Evolutionary conservation across 805 yeast species (phyloP).

Genomic region (Tetrapisispora phaffii): DNA sequence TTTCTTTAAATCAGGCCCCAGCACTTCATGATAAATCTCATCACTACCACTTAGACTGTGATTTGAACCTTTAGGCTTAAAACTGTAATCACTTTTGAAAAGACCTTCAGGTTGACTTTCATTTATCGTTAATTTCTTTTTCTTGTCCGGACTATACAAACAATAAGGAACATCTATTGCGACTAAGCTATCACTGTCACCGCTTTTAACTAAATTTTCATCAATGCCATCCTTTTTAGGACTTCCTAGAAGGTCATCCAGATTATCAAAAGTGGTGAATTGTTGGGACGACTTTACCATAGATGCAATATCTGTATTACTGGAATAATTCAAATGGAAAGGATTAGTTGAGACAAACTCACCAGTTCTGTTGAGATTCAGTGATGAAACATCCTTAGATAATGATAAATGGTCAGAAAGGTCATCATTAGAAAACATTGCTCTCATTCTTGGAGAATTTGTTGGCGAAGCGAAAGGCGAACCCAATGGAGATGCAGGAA

Average conservation of each 20-base stretch:
- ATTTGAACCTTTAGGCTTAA: neutral
- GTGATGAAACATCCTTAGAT: neutral
- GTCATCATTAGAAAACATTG: slow-evolving; percentile 11
- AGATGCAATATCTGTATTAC: slow-evolving; percentile 1
- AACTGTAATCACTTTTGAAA: neutral
- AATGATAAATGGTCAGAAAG: slow-evolving; percentile 11
- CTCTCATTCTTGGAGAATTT: slow-evolving; percentile 11
- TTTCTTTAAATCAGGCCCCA: slow-evolving; percentile 1
- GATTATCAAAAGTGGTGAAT: slow-evolving; percentile 8
- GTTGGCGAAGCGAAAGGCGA: slow-evolving; percentile 15
- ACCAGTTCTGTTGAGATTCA: neutral
- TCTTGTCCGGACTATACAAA: neutral
- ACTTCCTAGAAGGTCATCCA: slow-evolving; percentile 14
- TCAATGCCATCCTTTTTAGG: neutral
- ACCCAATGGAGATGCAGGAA: slow-evolving; percentile 37
- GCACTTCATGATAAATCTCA: slow-evolving; percentile 1
- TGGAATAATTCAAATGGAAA: neutral
- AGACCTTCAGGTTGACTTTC: neutral
- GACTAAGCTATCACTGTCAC: neutral
- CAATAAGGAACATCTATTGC: slow-evolving; percentile 1
- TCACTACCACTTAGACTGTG: neutral
- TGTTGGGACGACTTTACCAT: neutral
- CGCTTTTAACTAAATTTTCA: neutral
- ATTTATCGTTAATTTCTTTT: neutral
- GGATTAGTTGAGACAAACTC: neutral